A percentile compares a stretch with the other conserved stretches of the same genome.
Conservation (phyloP, 148 eudicot genomes). For the Hydrangea macrophylla region DNA sequence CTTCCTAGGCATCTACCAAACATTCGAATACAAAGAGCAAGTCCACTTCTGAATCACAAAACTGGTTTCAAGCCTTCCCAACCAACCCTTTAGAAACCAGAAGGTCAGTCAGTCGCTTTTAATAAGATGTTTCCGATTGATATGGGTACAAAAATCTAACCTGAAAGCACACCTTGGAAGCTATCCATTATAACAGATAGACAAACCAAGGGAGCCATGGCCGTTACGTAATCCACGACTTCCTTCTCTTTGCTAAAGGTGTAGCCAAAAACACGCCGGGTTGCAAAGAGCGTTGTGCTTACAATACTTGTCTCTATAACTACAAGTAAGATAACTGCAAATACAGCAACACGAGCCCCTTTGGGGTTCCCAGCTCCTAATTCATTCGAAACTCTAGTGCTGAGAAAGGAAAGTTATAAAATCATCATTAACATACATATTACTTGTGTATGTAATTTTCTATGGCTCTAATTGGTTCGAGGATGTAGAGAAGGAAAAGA, state of each 20-base stretch:
- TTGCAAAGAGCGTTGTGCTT: slow-evolving; percentile 43
- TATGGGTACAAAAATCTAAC: slow-evolving; percentile 22
- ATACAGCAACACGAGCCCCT: slow-evolving; percentile 54
- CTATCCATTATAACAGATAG: slow-evolving; percentile 50
- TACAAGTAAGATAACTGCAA: slow-evolving; percentile 43
- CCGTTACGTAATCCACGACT: slow-evolving; percentile 66
- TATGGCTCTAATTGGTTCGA: too few species aligned
- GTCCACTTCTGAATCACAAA: too few species aligned
- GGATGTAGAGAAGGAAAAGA: too few species aligned
- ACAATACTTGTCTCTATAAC: slow-evolving; percentile 37
- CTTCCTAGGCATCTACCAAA: too few species aligned
- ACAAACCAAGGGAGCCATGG: slow-evolving; percentile 72
- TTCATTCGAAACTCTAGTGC: slow-evolving; percentile 86
- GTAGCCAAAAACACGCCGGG: slow-evolving; percentile 57
- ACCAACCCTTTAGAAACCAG: too few species aligned
- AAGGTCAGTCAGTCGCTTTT: neutral
- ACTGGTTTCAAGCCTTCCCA: too few species aligned
- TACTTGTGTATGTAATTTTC: neutral
- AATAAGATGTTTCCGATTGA: neutral
- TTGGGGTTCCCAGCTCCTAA: slow-evolving; percentile 75
- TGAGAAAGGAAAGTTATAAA: slow-evolving; percentile 17
- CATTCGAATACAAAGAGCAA: too few species aligned
- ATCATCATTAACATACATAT: neutral
- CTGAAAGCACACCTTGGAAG: slow-evolving; percentile 66
- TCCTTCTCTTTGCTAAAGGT: slow-evolving; percentile 72